Conservation (phyloP, 2,329 filamentous ascomycete species). For the Neofusicoccum kwambonambiense region DNA sequence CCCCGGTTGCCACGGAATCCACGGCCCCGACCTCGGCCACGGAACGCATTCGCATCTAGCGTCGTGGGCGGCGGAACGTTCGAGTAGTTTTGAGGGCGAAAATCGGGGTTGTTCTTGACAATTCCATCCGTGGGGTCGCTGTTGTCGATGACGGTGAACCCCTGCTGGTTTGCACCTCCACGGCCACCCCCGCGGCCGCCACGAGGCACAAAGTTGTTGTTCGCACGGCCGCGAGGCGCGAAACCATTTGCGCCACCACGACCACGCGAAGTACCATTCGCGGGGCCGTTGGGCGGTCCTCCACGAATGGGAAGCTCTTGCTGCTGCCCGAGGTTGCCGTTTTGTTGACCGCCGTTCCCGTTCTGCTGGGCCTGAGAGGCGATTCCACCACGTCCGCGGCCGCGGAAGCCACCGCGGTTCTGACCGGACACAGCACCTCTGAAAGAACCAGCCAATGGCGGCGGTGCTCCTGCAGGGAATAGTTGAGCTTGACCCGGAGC, state of each 20-base stretch:
- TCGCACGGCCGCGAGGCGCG: conserved; percentile 33
- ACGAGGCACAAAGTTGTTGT: conserved; percentile 35
- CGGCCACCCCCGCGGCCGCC: conserved; percentile 37
- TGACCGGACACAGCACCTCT: conserved; percentile 54
- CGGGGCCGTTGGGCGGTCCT: conserved; percentile 25
- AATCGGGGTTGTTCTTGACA: conserved; percentile 55
- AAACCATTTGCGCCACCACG: conserved; percentile 33
- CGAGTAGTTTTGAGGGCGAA: conserved; percentile 50
- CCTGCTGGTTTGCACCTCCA: conserved; percentile 37
- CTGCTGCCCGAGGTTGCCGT: not conserved
- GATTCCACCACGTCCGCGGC: conserved; percentile 41
- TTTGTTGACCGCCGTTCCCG: conserved; percentile 27
- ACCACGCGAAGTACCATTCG: conserved; percentile 26
- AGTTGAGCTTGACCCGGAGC: conserved; percentile 61
- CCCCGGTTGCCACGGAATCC: conserved; percentile 10
- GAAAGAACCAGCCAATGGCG: conserved; percentile 59
- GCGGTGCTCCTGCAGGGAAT: conserved; percentile 54
- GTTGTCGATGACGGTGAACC: conserved; percentile 50
- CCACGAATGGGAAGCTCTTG: conserved; percentile 38
- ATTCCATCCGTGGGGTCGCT: conserved; percentile 54
- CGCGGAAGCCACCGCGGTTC: conserved; percentile 37
- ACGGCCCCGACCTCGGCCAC: conserved; percentile 30
- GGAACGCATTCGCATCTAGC: conserved; percentile 30
- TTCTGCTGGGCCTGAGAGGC: conserved; percentile 28
- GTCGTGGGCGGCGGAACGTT: conserved; percentile 38